Conservation (phyloP, 2,329 filamentous ascomycete species). For the Onygenales sp. region DNA sequence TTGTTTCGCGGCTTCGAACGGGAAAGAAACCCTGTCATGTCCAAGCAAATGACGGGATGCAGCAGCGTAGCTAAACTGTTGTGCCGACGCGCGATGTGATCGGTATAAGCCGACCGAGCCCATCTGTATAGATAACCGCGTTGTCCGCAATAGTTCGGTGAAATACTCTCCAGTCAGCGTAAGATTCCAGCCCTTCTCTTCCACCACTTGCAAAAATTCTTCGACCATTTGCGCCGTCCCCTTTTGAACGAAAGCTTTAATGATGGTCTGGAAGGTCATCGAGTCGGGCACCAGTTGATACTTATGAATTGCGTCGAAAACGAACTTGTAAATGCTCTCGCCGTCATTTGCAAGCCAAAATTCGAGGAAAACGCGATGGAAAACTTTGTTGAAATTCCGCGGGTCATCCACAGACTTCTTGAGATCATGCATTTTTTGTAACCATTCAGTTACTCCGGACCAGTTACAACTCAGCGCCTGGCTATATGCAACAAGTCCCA, state of each 20-base stretch:
- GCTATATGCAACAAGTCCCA: slow-evolving; percentile 28
- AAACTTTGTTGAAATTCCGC: slow-evolving; percentile 20
- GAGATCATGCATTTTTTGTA: slow-evolving; percentile 28
- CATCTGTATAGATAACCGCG: slow-evolving; percentile 24
- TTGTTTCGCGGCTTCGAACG: slow-evolving; percentile 16
- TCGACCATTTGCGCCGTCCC: slow-evolving; percentile 23
- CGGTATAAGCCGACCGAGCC: slow-evolving; percentile 30
- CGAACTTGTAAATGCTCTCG: slow-evolving; percentile 24
- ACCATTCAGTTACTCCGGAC: slow-evolving; percentile 28
- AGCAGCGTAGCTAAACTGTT: slow-evolving; percentile 22
- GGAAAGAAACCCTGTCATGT: slow-evolving; percentile 23
- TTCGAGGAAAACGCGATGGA: slow-evolving; percentile 33
- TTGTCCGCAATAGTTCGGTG: slow-evolving; percentile 23
- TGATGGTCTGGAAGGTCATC: slow-evolving; percentile 30
- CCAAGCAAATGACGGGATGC: slow-evolving; percentile 28
- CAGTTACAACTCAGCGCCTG: slow-evolving; percentile 31
- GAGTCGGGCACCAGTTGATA: slow-evolving; percentile 28
- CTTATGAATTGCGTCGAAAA: slow-evolving; percentile 25
- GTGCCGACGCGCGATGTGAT: slow-evolving; percentile 29
- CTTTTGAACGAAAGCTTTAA: slow-evolving; percentile 31
- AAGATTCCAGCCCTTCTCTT: slow-evolving; percentile 24
- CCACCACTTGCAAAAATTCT: slow-evolving; percentile 22
- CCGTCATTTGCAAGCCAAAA: slow-evolving; percentile 30
- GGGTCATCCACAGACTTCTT: slow-evolving; percentile 19
- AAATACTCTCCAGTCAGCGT: slow-evolving; percentile 21